Evolutionary conservation across 1,139 yeast species (phyloP), one percentile per base, ranked within the genome.

Genomic region (Yamadazyma triangularis): DNA sequence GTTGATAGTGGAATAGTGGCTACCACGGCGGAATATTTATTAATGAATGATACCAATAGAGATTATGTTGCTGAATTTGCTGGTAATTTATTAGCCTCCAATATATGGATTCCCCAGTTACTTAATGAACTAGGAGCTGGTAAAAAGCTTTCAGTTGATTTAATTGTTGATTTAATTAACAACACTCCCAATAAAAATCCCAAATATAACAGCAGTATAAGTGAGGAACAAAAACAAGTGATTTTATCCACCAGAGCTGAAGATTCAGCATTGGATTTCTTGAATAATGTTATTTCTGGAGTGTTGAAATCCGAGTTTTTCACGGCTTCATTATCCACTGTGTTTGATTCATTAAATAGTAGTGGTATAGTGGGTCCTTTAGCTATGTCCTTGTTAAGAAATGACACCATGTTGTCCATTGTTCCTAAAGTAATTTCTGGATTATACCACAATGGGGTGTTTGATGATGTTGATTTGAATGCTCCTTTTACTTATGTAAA

Each of bases 241-340:
- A 34, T 36, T n/a, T 44, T 44, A 16, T 20, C 22, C 10, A 8
- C 11, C 14, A 36, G 28, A 25, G 35, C 37, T 25, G 55, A 52
- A 19, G 73, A 73, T 4, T 55, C 68, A 8, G 61, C 69, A 2
- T 42, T 44, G 26, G 39, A 50, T 4, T 66, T 68, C 36, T 25
- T 65, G 22, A 51, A 47, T 34, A 66, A 66, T 40, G 32, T 64
- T 13, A 36, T 58, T 6, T 54, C 55, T 24, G 48, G 56, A 6
- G 55, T 60, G 8, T 25, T 59, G 10, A 42, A 44, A 15, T 58
- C 66, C 3, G 39, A 49, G 6, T 32, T 60, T 4, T 50, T 59
- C 16, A 35, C 48, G 11, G 41, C 47, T 4, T 48, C 63, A 12
- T 25, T 60, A 13, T 41, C 41, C 10, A 49, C 56, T 12, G 38